Evolutionary conservation across 768 basidiomycete species (phyloP).

Genomic region (Podaxis sp.): DNA sequence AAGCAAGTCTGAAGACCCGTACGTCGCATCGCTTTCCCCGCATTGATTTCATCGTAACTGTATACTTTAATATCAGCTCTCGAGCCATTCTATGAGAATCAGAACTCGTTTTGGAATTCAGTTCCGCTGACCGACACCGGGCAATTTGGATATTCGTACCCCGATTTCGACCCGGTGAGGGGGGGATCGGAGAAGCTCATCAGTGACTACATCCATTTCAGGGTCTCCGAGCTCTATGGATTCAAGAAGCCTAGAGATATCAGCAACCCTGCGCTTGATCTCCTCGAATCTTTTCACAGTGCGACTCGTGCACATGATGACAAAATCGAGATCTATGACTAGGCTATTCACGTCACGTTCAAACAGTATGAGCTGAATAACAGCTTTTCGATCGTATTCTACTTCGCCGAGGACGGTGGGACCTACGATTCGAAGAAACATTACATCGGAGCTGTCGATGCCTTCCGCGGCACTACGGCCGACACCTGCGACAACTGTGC

Average conservation of each 20-base stretch:
- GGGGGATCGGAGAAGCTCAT: slow-evolving; percentile 27
- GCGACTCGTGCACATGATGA: slow-evolving; percentile 4
- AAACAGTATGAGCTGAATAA: slow-evolving; percentile 41
- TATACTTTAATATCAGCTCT: slow-evolving; percentile 29
- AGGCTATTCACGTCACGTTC: slow-evolving; percentile 42
- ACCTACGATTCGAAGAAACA: slow-evolving; percentile 27
- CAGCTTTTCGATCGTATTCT: slow-evolving; percentile 40
- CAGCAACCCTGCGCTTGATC: background rate
- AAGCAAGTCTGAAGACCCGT: slow-evolving; percentile 26
- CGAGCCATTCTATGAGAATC: slow-evolving; percentile 46
- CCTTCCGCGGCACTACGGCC: slow-evolving; percentile 33
- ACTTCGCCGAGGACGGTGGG: slow-evolving; percentile 37
- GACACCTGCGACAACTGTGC: slow-evolving; percentile 43
- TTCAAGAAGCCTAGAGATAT: background rate
- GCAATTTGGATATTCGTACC: slow-evolving; percentile 46
- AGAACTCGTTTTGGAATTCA: slow-evolving; percentile 41
- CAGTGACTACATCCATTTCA: slow-evolving; percentile 29
- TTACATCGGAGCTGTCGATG: slow-evolving; percentile 40
- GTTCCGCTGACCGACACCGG: slow-evolving; percentile 27
- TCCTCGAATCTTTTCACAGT: background rate
- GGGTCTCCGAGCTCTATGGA: slow-evolving; percentile 39
- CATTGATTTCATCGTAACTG: background rate
- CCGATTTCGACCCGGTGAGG: slow-evolving; percentile 46
- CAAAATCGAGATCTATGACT: slow-evolving; percentile 30
- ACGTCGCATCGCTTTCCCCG: slow-evolving; percentile 28